Base-by-base conservation (phyloP, 306 rosid species). In the Sicyos baderoa region DNA sequence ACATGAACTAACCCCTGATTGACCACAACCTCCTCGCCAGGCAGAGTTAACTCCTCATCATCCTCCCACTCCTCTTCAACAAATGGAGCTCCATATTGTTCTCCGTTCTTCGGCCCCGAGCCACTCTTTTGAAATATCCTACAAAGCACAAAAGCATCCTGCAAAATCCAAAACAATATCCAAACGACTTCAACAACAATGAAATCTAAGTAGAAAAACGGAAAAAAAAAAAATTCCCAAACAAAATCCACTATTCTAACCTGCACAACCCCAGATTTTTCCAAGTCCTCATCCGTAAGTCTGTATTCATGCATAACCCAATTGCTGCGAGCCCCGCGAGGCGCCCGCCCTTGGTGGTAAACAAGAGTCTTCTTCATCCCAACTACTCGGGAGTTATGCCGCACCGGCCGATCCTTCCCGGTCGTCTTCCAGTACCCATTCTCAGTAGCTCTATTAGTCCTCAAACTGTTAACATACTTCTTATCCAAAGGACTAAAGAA, bases 241-340 rank as follows among this genome's bases (percentile, higher is more conserved):
- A 40, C 9, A 40, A 9, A 40, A 40, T 71, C 47, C 29, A n/a
- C 13, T 10, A 45, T 9, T 23, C 71, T 61, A 61, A 90, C 97
- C 91, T 79, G 86, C 0, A 58, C 47, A 21, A 76, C 66, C 51
- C 89, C 95, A 0, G 82, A 73, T 60, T 81, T 86, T 70, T 71
- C 87, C 82, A 88, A 22, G 7, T 79, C 79, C 59, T 86, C 91
- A 37, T 85, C 89, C 12, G 49, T 73, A 35, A 90, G 74, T 58
- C 83, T 84, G 51, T 90, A 94, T 83, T 94, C 99, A 17, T 94
- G 99, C 99, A 94, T 94, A 3, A 94, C 99, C 99, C 99, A 94
- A 68, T 94, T 94, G 73, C 85, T 82, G 6, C 99, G 84, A 2
- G 14, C 60, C 0, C 99, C 99, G 0, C 66, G 77, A 0, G 99